These are phyloP conservation scores for Cercospora sojina DNA, from an alignment of 2,329 filamentous ascomycete species.

Conservation along the genomic window DNA sequence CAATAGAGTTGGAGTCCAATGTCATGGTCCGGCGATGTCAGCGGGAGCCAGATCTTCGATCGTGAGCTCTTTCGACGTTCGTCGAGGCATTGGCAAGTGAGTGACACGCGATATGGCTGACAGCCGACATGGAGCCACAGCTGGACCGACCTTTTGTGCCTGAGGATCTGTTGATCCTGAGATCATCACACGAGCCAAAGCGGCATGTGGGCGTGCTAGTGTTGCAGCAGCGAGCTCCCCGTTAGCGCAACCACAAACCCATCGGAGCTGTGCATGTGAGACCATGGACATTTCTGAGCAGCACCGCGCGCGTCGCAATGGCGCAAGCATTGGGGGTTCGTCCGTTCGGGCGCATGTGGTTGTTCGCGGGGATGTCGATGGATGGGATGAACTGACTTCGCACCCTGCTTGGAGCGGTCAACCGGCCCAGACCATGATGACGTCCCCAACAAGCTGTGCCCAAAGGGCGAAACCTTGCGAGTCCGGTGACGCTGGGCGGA, in stretches of 20 bases:
- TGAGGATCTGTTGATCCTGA: slow-evolving; percentile 2
- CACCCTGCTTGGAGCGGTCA: not conserved
- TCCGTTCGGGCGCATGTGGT: not conserved
- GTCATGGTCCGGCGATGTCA: not conserved
- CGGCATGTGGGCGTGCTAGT: not conserved
- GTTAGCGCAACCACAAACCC: not conserved
- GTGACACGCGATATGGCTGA: not conserved
- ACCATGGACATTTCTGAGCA: not conserved
- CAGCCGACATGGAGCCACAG: not conserved
- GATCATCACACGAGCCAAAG: not conserved
- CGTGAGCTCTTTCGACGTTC: not conserved
- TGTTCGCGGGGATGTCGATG: not conserved
- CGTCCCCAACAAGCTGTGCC: not conserved
- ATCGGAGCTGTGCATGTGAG: not conserved
- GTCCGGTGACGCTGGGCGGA: not conserved
- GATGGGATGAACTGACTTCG: not conserved
- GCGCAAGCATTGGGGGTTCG: not conserved
- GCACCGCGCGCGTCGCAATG: not conserved
- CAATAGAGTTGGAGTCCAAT: not conserved
- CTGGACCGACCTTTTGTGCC: not conserved
- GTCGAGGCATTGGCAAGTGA: not conserved
- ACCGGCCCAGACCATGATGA: not conserved
- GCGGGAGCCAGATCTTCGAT: not conserved
- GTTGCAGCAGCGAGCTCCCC: not conserved
- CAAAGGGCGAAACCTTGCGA: not conserved